These are phyloP conservation scores for Aristolochia fimbriata DNA, from an alignment of 164 flowering plant genomes.

Conservation along the genomic window DNA sequence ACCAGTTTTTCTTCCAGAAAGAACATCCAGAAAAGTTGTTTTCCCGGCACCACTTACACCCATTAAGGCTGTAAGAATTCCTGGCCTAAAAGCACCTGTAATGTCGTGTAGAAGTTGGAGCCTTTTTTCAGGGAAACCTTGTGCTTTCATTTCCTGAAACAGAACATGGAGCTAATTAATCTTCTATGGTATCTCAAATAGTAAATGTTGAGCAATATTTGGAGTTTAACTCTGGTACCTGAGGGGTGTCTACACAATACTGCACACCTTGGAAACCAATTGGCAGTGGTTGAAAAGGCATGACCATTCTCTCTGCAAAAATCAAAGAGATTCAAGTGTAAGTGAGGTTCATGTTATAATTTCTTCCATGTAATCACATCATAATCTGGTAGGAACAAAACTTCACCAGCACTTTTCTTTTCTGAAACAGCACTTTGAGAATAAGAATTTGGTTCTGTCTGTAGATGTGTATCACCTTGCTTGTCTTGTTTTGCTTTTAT, in stretches of 20 bases:
- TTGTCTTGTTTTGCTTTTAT: conserved; percentile 19
- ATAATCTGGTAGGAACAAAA: neutral
- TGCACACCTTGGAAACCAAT: conserved; percentile 49
- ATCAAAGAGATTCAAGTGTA: too few relatives aligned
- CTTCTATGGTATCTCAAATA: too few relatives aligned
- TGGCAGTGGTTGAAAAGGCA: conserved; percentile 57
- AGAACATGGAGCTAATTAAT: too few relatives aligned
- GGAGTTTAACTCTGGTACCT: conserved; percentile 25
- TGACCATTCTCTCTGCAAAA: conserved; percentile 36
- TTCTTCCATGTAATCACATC: too few relatives aligned
- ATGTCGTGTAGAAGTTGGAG: conserved; percentile 58
- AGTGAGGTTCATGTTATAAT: neutral
- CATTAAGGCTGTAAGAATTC: conserved; percentile 77
- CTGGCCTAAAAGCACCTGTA: conserved; percentile 65
- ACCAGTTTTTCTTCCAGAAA: conserved; percentile 73
- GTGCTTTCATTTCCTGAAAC: conserved; percentile 58
- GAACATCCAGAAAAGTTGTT: conserved; percentile 79
- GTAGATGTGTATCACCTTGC: conserved; percentile 1
- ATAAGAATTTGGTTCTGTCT: conserved; percentile 9
- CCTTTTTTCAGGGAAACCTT: conserved; percentile 42
- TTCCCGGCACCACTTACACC: conserved; percentile 90
- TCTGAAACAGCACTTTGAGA: conserved; percentile 4
- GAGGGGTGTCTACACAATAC: conserved; percentile 52
- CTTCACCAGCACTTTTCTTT: conserved; percentile 27
- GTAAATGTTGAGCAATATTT: too few relatives aligned